Evolutionary conservation across 495 filamentous ascomycete species (phyloP), one percentile per base, ranked within the genome.

Genomic region (Penicillium macrosclerotiorum): DNA sequence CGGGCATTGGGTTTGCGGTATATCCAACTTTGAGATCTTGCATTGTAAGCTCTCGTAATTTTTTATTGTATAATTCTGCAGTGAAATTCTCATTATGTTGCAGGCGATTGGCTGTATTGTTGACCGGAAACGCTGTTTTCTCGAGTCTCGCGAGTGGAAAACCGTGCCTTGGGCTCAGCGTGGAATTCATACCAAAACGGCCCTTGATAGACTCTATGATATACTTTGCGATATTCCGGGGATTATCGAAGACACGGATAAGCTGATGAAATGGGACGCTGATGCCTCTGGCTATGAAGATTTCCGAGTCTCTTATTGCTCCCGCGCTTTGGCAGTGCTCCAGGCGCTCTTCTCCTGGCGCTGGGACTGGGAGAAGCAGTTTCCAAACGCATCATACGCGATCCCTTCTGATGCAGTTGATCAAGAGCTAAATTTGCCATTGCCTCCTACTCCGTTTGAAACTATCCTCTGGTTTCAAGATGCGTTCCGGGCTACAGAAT

Each of bases 111-210:
- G 51, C 17, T 51, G 45, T 17, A 31, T 59, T n/a, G 30, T 54
- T 8, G 42, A 59, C 8, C 47, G 55, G 5, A 59, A 59, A 39
- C 51, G 35, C 18, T 54, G 47, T 18, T 59, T 59, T 17, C 41
- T 59, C 4, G 55, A 55, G 42, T 26, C 38, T 8, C 36, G 31
- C 4, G 43, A 47, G 13, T 59, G 55, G 55, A 59, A 55, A 45
- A 55, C 43, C 8, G 45, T 54, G 2, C 51, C 51, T 0, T 55
- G 51, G 51, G 51, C 20, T 1, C 20, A 40, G n/a, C 11, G 17
- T 8, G 55, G 51, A 8, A 13, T 42, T 11, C 20, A 52, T 5
- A 18, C 55, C n/a, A 54, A 51, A 16, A 27, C 29, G 3, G 40
- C 55, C 0, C 2, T 30, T 4, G 47, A 54, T 5, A 12, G 30